A percentile compares a stretch with the other conserved stretches of the same genome.
These are phyloP conservation scores for Takashimella koratensis DNA, from an alignment of 1,284 basidiomycete genomes.

Conservation along the genomic window DNA sequence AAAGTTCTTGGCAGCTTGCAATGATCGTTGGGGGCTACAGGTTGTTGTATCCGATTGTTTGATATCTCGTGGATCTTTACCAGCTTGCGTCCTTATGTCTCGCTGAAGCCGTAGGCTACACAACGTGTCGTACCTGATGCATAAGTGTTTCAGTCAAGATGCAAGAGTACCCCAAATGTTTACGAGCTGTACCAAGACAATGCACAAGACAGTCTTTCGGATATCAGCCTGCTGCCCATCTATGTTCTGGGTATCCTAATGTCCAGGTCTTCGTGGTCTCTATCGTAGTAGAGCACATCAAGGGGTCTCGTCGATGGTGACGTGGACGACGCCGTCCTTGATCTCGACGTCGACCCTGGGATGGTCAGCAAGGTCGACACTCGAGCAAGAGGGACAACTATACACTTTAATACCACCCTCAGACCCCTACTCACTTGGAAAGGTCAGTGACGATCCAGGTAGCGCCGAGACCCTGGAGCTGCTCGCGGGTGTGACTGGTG, in stretches of 20 bases:
- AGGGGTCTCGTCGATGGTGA: conserved; percentile 17
- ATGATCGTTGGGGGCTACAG: no score
- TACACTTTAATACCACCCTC: conserved; percentile 8
- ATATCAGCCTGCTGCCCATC: no score
- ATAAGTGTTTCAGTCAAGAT: no score
- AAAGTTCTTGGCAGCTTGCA: conserved; percentile 71
- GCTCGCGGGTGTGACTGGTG: conserved; percentile 66
- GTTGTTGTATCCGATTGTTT: no score
- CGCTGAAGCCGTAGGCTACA: background rate
- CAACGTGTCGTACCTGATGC: no score
- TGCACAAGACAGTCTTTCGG: no score
- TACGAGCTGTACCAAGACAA: no score
- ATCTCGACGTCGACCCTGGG: conserved; percentile 20
- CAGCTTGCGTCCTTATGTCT: background rate
- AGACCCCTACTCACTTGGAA: conserved; percentile 20
- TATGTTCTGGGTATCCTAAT: background rate
- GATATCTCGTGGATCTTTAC: background rate
- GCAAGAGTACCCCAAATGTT: no score
- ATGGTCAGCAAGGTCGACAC: no score
- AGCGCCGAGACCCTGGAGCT: conserved; percentile 54
- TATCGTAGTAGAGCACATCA: background rate
- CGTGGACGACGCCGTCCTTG: conserved; percentile 18
- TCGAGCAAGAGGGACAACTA: conserved; percentile 1
- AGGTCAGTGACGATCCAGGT: conserved; percentile 49
- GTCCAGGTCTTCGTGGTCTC: background rate